Base-by-base conservation (phyloP, 1,284 basidiomycete genomes). In the Anthracocystis setariae region DNA sequence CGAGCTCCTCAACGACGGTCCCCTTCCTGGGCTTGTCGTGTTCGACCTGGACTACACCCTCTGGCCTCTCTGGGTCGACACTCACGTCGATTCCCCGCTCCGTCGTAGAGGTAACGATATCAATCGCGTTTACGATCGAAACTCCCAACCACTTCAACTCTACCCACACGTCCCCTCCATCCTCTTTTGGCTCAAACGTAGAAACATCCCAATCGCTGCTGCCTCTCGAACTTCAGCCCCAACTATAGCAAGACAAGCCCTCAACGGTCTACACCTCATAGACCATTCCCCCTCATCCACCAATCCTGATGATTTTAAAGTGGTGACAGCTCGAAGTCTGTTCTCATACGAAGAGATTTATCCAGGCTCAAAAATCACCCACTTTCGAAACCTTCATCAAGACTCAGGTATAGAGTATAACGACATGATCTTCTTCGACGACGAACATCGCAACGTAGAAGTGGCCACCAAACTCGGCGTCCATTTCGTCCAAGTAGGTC, bases 381-480 rank as follows among this genome's bases (percentile, higher is more conserved):
- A 82, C 48, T 82, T 82, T 33, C 43, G 56, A 13, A 46, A 67
- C 0, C 38, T 82, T 10, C 68, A 78, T 1, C 46, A 49, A 10
- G 73, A 70, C 27, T 70, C 79, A 2, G 76, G 74, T 2, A 45
- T 82, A 13, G 61, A 52, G 4, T 82, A 70, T 35, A 55, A 73
- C 18, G 80, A 82, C 25, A 82, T 82, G 80, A 8, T 81, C 25
- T 82, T 82, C 44, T 82, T 79, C 50, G 80, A 81, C 55, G 81
- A 82, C 52, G 81, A 82, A 35, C 46, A 66, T 18, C 53, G 79
- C 1, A 81, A 80, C 35, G 61, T 64, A 13, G 79, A 82, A 35
- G 81, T 82, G 0, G 62, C 65, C n/a, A 67, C 25, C 9, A 78
- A 80, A 49, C 55, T 82, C 4, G 81, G 81, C 23, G 81, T 82